Conservation (phyloP, 257 asterid species). For the Agastache rugosa region DNA sequence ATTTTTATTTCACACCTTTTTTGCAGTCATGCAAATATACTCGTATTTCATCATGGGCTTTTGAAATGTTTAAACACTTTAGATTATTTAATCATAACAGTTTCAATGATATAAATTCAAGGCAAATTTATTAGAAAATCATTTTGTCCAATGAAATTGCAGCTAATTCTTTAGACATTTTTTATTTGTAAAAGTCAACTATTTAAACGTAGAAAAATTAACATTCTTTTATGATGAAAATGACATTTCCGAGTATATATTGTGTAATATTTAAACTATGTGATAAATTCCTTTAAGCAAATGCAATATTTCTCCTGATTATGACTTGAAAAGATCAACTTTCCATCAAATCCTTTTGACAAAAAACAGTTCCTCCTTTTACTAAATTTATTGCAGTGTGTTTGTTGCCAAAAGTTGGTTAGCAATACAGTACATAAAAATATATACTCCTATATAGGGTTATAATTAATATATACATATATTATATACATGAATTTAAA, state of each 20-base stretch:
- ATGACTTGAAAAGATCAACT: not conserved
- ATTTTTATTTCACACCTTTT: no score
- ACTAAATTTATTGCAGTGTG: not conserved
- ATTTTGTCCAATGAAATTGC: not conserved
- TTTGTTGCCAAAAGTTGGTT: no score
- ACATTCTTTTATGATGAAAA: slow-evolving; percentile 12
- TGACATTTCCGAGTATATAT: not conserved
- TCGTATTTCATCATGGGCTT: no score
- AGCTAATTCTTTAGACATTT: not conserved
- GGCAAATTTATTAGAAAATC: no score
- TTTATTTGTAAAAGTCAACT: not conserved
- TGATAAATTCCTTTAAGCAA: not conserved
- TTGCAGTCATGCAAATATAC: no score
- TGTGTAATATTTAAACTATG: not conserved
- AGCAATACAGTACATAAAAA: no score
- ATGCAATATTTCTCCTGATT: not conserved
- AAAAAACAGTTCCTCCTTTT: not conserved
- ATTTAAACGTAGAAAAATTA: not conserved
- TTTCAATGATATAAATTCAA: no score
- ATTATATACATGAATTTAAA: no score
- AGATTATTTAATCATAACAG: no score
- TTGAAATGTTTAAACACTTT: no score
- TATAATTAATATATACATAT: no score
- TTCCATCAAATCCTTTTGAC: not conserved
- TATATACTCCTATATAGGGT: no score